These are phyloP conservation scores for Coemansia sp. DNA, from an alignment of 192 early-diverging fungal genomes.

Conservation along the genomic window DNA sequence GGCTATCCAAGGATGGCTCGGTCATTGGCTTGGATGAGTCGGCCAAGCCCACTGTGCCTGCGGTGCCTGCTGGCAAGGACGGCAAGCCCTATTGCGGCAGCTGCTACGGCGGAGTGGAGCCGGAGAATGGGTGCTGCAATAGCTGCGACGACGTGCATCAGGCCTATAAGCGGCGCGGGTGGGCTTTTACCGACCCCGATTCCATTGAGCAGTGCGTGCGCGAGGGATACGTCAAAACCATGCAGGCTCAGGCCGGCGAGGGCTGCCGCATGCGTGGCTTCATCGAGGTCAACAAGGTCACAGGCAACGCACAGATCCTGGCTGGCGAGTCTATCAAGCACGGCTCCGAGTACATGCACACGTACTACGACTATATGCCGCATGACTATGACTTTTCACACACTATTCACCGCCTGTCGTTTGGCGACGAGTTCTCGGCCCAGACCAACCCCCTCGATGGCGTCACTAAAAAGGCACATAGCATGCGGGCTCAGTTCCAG, in stretches of 20 bases:
- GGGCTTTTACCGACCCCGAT: constrained; percentile 77
- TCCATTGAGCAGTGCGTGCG: constrained; percentile 86
- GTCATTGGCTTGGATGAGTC: constrained; percentile 44
- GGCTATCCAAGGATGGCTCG: constrained; percentile 67
- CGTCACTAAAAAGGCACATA: constrained; percentile 54
- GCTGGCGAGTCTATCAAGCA: constrained; percentile 67
- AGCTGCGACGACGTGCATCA: constrained; percentile 88
- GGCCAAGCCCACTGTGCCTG: constrained; percentile 37
- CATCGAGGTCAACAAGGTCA: constrained; percentile 85
- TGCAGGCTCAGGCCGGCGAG: constrained; percentile 78
- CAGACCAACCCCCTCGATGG: constrained; percentile 68
- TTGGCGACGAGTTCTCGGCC: constrained; percentile 59
- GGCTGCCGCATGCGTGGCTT: constrained; percentile 85
- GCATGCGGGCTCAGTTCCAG: constrained; percentile 72
- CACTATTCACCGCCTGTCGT: constrained; percentile 75
- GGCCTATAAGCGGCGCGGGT: constrained; percentile 78
- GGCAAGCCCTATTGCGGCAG: constrained; percentile 70
- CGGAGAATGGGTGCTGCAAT: constrained; percentile 84
- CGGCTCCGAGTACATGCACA: constrained; percentile 35
- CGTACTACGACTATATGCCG: constrained; percentile 47
- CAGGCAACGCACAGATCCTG: constrained; percentile 92
- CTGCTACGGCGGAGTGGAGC: constrained; percentile 79
- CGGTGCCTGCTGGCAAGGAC: constrained; percentile 16
- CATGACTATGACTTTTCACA: constrained; percentile 77
- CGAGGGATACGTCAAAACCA: constrained; percentile 76